Percentiles rank a stretch among this genome's conserved stretches.
Evolutionary conservation across 495 filamentous ascomycete genomes (phyloP).

Genomic region (Penicillium soppii): DNA sequence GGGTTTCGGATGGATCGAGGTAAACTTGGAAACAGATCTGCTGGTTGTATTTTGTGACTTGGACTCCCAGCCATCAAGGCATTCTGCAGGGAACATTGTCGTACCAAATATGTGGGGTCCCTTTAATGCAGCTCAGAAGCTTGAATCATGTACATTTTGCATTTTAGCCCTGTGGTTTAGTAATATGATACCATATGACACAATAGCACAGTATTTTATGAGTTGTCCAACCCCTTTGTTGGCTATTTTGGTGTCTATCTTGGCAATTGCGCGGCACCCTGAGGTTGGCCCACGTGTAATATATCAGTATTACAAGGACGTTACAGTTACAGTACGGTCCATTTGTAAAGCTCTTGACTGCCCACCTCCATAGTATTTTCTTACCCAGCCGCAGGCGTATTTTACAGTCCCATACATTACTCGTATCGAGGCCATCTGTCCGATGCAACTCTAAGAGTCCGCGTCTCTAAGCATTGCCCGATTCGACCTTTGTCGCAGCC

Average conservation of each 20-base stretch:
- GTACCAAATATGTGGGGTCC: background rate
- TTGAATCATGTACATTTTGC: background rate
- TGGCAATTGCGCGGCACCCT: constrained; percentile 18
- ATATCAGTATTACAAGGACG: constrained; percentile 6
- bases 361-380: background rate
- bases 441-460: constrained; percentile 20
- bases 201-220: too few relatives aligned
- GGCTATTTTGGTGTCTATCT: constrained; percentile 7
- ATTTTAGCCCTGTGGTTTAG: too few relatives aligned
- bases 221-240: background rate
- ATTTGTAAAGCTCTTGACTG: background rate
- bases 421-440: constrained; percentile 10
- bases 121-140: background rate
- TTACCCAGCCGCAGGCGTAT: background rate
- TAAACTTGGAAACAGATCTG: background rate
- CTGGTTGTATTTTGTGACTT: too few relatives aligned
- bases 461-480: constrained; percentile 6
- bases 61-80: background rate
- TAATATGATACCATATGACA: too few relatives aligned
- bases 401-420: constrained; percentile 11
- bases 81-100: background rate
- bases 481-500: constrained; percentile 3
- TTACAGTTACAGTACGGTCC: background rate
- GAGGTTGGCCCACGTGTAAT: constrained; percentile 19
- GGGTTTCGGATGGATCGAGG: constrained; percentile 38